Conservation (phyloP, 257 asterid species). For the Solanum bukasovii region DNA sequence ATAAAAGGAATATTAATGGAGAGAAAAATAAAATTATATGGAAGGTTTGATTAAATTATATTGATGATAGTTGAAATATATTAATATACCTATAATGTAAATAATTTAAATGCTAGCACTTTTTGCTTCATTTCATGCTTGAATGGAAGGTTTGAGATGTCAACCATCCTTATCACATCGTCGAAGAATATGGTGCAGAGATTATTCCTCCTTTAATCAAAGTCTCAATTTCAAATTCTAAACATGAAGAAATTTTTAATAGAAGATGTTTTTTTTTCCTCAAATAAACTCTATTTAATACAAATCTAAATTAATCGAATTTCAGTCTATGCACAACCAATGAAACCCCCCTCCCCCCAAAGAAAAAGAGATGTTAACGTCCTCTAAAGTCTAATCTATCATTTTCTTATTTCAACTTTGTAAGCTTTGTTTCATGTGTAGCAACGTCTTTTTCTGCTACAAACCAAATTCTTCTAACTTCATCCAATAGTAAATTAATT, state of each 20-base stretch:
- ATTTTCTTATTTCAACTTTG: no score
- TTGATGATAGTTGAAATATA: not conserved
- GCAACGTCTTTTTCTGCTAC: not conserved
- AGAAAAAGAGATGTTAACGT: no score
- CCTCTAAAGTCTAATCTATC: not conserved
- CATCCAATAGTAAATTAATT: not conserved
- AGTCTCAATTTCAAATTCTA: accelerated
- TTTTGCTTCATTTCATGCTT: not conserved
- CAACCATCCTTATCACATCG: no score
- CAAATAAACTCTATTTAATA: no score
- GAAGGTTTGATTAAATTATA: not conserved
- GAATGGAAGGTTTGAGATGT: not conserved
- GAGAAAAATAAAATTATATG: not conserved
- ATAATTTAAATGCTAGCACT: not conserved
- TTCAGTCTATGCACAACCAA: no score
- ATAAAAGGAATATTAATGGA: not conserved
- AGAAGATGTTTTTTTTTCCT: no score
- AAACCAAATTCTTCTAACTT: not conserved
- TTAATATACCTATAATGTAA: not conserved
- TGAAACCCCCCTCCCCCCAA: no score
- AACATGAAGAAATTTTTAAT: no score
- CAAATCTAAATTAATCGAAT: no score
- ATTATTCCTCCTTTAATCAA: no score
- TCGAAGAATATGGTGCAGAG: accelerated
- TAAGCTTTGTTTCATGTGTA: not conserved